These are phyloP conservation scores for Trifolium repens DNA, from an alignment of 306 rosid species.

Conservation along the genomic window DNA sequence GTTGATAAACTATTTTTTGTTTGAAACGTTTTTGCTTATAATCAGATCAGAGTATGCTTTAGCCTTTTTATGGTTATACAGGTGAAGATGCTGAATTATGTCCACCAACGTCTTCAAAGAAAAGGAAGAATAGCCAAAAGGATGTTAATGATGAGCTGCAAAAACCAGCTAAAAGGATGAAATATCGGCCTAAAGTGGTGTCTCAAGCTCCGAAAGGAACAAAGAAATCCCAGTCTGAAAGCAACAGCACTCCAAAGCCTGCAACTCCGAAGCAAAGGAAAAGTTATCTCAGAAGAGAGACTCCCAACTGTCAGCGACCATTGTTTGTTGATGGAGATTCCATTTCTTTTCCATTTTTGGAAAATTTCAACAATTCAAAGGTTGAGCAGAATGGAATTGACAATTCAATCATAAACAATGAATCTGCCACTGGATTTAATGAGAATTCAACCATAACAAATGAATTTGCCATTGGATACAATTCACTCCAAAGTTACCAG, in stretches of 20 bases:
- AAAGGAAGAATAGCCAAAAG: slow-evolving; percentile 10
- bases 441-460: background rate
- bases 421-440: background rate
- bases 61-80: background rate
- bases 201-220: background rate
- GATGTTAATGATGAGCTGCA: background rate
- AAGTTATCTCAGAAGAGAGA: slow-evolving; percentile 9
- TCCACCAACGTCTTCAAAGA: slow-evolving; percentile 4
- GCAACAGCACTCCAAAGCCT: slow-evolving; percentile 34
- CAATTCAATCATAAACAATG: background rate
- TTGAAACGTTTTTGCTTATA: background rate
- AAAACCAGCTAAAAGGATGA: slow-evolving; percentile 36
- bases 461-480: slow-evolving; percentile 7
- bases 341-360: slow-evolving; percentile 13
- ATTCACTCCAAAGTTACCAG: background rate
- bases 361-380: background rate
- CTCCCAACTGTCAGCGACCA: background rate
- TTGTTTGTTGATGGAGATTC: slow-evolving; percentile 8
- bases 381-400: background rate
- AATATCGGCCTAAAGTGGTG: slow-evolving; percentile 43
- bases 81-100: background rate
- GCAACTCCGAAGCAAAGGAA: slow-evolving; percentile 32
- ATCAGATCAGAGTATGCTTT: background rate
- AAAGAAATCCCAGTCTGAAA: slow-evolving; percentile 5
- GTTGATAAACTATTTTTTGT: background rate